Percentiles rank a stretch among this genome's conserved stretches.
phyloP scores from a whole-genome alignment of 257 asterid genomes.

The Solanum sejunctum region DNA sequence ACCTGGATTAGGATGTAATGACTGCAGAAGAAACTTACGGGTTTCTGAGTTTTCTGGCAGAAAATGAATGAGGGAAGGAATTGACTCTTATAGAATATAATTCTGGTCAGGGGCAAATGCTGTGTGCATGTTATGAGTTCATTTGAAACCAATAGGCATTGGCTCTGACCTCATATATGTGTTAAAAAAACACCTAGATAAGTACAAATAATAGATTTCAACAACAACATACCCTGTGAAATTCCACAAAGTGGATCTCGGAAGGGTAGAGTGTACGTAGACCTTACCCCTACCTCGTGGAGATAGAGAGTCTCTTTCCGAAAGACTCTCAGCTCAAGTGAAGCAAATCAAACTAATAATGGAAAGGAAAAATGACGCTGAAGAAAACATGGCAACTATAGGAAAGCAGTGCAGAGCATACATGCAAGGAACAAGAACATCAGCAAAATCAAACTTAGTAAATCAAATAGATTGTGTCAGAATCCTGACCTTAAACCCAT shows the following conservation, averaged over 20 bases:
- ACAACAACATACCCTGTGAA: not conserved
- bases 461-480: not conserved
- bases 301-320: not conserved
- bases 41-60: not conserved
- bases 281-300: not conserved
- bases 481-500: not conserved
- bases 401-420: not conserved
- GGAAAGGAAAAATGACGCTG: not conserved
- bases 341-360: not conserved
- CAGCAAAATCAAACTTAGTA: not conserved
- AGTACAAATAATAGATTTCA: not conserved
- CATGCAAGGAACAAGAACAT: not conserved
- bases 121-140: not conserved
- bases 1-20: not conserved
- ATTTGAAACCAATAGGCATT: not conserved
- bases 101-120: not conserved
- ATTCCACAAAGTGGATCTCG: not conserved
- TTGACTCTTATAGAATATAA: not conserved
- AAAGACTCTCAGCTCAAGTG: not conserved
- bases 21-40: not conserved
- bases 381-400: not conserved
- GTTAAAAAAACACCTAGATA: not conserved
- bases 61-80: not conserved
- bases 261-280: not conserved
- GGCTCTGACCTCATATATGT: not conserved